Conservation (phyloP, 192 early-diverging fungal species). For the Oehlia diaphana region DNA sequence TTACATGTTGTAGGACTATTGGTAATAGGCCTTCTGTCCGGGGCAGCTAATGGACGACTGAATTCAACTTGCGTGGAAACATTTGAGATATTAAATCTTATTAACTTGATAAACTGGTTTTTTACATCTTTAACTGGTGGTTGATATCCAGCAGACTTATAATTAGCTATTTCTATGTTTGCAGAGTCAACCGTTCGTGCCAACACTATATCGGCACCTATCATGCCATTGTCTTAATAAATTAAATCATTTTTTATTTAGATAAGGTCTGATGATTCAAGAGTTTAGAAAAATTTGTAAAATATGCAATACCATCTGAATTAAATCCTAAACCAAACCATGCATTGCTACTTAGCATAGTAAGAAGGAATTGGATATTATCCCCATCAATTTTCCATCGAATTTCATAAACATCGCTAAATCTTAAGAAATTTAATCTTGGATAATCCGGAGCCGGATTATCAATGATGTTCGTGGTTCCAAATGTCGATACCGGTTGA, state of each 20-base stretch:
- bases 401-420: background rate
- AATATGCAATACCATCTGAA: no score
- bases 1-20: background rate
- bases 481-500: background rate
- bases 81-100: background rate
- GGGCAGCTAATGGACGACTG: background rate
- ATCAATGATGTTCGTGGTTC: background rate
- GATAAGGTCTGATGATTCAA: no score
- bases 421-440: background rate
- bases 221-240: conserved; percentile 6
- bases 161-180: background rate
- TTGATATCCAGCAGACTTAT: conserved; percentile 10
- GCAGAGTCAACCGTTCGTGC: background rate
- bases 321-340: conserved; percentile 20
- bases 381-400: background rate
- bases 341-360: background rate
- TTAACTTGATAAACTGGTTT: background rate
- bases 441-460: background rate
- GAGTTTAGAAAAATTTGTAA: no score
- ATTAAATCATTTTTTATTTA: no score
- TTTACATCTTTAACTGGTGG: background rate
- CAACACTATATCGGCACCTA: background rate
- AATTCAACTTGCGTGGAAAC: background rate
- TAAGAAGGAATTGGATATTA: conserved; percentile 1
- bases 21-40: background rate